Base-by-base conservation (phyloP, 805 yeast species). In the Candida nanaspora region DNA sequence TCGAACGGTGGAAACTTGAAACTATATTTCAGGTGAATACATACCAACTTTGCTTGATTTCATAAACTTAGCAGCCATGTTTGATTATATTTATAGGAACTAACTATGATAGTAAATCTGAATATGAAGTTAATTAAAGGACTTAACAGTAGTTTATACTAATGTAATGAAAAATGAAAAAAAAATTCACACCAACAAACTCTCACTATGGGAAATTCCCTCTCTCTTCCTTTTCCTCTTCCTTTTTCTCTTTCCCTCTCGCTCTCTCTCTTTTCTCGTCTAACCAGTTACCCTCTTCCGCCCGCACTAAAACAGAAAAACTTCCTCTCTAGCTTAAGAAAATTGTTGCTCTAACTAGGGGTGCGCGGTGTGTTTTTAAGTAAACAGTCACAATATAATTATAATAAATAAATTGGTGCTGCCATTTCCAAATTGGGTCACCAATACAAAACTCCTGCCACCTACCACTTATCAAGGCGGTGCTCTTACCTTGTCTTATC, bases 41-140 rank as follows among this genome's bases (percentile, higher is more conserved):
- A 70, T 82, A 83, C 91, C 97, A 83, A 91, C 98, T 85, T 85
- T 88, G 82, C 97, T 97, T 72, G 98, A 86, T 80, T 91, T 93
- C 77, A 93, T 82, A 84, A 93, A 91, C 78, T 93, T 93, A 78
- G 96, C 96, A 78, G 96, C 96, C 96, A 88, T 89, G 75, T 67
- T 70, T 56, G 45, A 21, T 20, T 15, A 22, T 33, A 22, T 21
- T 14, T 29, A 29, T 15, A 15, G 18, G 19, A 29, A 29, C 32
- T 29, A n/a, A n/a, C 27, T 23, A 11, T 23, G 27, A 23, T 23
- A 23, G n/a, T n/a, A n/a, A n/a, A n/a, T n/a, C n/a, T n/a, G n/a
- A n/a, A n/a, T n/a, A n/a, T n/a, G n/a, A n/a, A n/a, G n/a, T n/a
- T n/a, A n/a, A n/a, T n/a, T n/a, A n/a, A n/a, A n/a, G n/a, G n/a